Evolutionary conservation across 495 filamentous ascomycete species (phyloP).

Genomic region (Trichocladium uniseriatum): DNA sequence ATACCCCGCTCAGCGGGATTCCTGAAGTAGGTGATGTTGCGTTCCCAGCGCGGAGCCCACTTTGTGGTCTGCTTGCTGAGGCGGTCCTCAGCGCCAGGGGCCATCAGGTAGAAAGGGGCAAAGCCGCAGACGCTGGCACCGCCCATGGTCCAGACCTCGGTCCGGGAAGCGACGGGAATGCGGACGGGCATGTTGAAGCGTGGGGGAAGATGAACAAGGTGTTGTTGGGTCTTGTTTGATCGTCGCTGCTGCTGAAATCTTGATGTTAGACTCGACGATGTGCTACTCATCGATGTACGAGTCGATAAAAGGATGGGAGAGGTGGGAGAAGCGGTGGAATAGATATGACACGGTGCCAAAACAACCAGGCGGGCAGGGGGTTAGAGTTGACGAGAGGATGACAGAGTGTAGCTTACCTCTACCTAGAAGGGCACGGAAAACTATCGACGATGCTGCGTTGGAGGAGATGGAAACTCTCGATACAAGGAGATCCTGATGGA

Average conservation of each 20-base stretch:
- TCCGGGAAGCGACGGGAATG: conserved; percentile 32
- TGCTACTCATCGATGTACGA: not conserved
- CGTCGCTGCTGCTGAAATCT: not conserved
- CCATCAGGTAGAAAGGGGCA: conserved; percentile 41
- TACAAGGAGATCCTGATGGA: not conserved
- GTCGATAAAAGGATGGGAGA: too few relatives aligned
- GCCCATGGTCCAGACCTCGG: conserved; percentile 36
- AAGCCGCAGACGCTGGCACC: conserved; percentile 35
- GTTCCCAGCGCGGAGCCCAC: conserved; percentile 44
- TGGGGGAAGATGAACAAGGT: not conserved
- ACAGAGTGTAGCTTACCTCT: not conserved
- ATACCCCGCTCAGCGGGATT: conserved; percentile 35
- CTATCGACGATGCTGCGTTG: not conserved
- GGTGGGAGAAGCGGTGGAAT: too few relatives aligned
- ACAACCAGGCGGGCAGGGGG: too few relatives aligned
- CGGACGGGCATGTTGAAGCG: conserved; percentile 37
- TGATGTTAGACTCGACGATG: not conserved
- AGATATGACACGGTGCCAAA: too few relatives aligned
- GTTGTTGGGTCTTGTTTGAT: not conserved
- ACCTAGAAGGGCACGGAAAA: not conserved
- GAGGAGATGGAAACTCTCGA: not conserved
- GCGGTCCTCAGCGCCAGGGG: conserved; percentile 38
- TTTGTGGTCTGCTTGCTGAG: conserved; percentile 33
- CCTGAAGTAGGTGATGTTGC: conserved; percentile 39
- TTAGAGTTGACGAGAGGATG: not conserved